Conservation (phyloP, 2,329 filamentous ascomycete genomes). For the Chaetothyriales sp. region DNA sequence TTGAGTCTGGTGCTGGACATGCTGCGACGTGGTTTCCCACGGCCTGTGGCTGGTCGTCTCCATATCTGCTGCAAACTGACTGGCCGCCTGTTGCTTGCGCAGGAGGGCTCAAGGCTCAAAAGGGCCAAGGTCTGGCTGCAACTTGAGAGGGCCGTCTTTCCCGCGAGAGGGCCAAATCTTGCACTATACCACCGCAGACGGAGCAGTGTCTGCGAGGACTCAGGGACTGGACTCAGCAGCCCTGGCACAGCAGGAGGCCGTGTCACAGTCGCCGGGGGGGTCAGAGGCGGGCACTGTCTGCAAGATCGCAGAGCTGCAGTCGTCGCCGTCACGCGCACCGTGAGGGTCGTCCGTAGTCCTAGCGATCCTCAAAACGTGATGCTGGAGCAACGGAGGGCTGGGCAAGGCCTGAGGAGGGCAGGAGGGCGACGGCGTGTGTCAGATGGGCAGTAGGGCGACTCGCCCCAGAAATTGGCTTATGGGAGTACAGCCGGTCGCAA, state of each 20-base stretch:
- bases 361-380: not conserved
- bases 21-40: constrained; percentile 29
- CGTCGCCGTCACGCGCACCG: not conserved
- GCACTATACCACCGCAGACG: not conserved
- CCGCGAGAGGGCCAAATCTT: not conserved
- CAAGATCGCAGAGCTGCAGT: not conserved
- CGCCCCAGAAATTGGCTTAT: not conserved
- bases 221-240: not conserved
- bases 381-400: not conserved
- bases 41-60: constrained; percentile 28
- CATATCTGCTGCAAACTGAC: constrained; percentile 19
- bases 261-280: not conserved
- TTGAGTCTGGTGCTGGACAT: constrained; percentile 23
- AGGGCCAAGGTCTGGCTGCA: not conserved
- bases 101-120: not conserved
- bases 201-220: not conserved
- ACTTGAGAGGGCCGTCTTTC: not conserved
- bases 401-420: not conserved
- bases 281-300: not conserved
- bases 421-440: not conserved
- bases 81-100: not conserved
- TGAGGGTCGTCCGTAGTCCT: not conserved
- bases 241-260: constrained; percentile 1
- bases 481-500: not conserved
- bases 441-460: not conserved